Evolutionary conservation across 192 early-diverging fungal genomes (phyloP).

Genomic region (Entomortierella beljakovae): DNA sequence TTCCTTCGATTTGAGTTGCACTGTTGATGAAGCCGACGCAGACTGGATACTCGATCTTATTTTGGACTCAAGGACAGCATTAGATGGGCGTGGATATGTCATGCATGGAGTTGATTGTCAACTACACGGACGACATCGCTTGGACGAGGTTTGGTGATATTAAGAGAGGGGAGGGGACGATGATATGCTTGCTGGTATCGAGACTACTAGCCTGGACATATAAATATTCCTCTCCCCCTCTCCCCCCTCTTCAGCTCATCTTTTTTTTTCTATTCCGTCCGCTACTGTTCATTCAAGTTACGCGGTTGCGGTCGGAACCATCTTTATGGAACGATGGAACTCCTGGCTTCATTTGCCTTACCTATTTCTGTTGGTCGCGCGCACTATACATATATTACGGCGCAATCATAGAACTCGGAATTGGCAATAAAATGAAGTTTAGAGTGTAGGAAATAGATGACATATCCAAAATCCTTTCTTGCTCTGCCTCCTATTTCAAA

Average conservation of each 20-base stretch:
- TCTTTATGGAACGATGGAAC: slow-evolving; percentile 23
- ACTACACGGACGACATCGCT: no score
- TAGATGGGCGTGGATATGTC: not conserved
- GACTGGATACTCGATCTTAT: no score
- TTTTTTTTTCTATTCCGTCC: slow-evolving; percentile 2
- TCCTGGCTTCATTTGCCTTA: slow-evolving; percentile 44
- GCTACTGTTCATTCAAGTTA: slow-evolving; percentile 8
- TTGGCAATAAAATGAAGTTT: slow-evolving; percentile 6
- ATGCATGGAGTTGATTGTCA: no score
- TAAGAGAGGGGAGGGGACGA: not conserved
- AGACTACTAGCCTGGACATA: not conserved
- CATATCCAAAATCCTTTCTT: not conserved
- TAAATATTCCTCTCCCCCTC: not conserved
- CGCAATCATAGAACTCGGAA: slow-evolving; percentile 38
- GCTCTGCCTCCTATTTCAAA: not conserved
- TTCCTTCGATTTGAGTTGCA: no score
- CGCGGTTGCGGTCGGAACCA: slow-evolving; percentile 23
- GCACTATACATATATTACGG: slow-evolving; percentile 7
- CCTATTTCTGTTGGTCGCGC: slow-evolving; percentile 35
- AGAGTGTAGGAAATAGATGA: not conserved
- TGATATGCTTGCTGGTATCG: not conserved
- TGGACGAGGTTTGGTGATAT: no score
- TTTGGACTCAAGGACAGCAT: not conserved
- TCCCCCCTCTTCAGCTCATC: not conserved
- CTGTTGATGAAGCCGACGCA: no score